Evolutionary conservation across 1,139 yeast genomes (phyloP), one percentile per base, ranked within the genome.

Genomic region (Diutina rugosa): DNA sequence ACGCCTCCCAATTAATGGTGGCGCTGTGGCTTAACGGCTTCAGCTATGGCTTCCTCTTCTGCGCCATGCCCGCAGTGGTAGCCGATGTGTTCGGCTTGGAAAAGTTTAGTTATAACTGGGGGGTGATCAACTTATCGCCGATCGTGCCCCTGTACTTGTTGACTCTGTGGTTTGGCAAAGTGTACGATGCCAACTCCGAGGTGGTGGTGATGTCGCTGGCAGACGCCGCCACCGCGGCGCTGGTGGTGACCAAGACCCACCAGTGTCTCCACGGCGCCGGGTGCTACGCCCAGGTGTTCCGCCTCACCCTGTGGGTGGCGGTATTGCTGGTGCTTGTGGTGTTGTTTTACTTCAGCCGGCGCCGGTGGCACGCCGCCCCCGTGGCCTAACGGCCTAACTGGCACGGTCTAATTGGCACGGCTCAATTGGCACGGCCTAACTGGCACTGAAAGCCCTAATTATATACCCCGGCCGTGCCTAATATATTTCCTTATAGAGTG

Each of bases 21-120:
- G 67, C 72, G 38, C 79, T 85, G 2, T 64, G 75, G 18, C 60
- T 76, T 9, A 74, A 78, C 14, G 87, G 87, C 0, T 69, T 79
- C 55, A 79, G 80, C 53, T 82, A 82, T 63, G 87, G 87, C 0
- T 79, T 79, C 60, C 72, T 79, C 3, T 81, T 81, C 67, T 79
- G 84, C 60, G 72, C 80, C 6, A 72, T 79, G 70, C 86, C 86
- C 16, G 75, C 80, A 26, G 74, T 82, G n/a, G 77, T 81, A 6
- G 80, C 84, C 5, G 86, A 82, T 59, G 65, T 72, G 10, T 82
- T 81, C 67, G 86, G 86, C 0, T 74, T 81, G 70, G 73, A 72
- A 9, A 72, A 73, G 55, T 81, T 80, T 62, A 77, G 84, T 1
- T 76, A 73, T 59, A 80, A 81, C 58, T 82, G 85, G 85, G 87